These are phyloP conservation scores for Cercospora citrullina DNA, from an alignment of 2,329 filamentous ascomycete species.

Conservation along the genomic window DNA sequence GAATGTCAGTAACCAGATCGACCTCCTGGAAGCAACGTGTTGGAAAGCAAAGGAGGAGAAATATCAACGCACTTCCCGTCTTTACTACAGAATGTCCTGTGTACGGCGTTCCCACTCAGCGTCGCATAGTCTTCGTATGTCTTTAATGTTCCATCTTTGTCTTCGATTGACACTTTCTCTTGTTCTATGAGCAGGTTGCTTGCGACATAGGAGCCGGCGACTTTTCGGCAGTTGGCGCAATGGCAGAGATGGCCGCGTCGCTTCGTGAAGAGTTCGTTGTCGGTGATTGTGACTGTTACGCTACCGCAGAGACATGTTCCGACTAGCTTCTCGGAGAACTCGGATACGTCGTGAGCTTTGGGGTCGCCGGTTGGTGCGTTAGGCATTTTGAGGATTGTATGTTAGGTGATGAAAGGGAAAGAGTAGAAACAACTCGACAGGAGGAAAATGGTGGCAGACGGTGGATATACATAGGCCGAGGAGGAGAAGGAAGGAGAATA, in stretches of 20 bases:
- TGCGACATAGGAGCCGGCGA: slow-evolving; percentile 47
- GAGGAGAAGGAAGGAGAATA: slow-evolving; percentile 3
- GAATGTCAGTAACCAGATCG: slow-evolving; percentile 4
- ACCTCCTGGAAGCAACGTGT: not conserved
- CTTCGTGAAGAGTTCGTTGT: slow-evolving; percentile 49
- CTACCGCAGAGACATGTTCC: slow-evolving; percentile 51
- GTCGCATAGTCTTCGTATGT: slow-evolving; percentile 49
- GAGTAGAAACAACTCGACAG: not conserved
- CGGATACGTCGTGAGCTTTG: slow-evolving; percentile 39
- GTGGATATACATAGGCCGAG: not conserved
- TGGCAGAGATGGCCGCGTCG: slow-evolving; percentile 52
- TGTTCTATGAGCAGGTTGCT: slow-evolving; percentile 46
- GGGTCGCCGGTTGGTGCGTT: slow-evolving; percentile 42
- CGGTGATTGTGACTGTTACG: slow-evolving; percentile 52
- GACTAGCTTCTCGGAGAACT: slow-evolving; percentile 40
- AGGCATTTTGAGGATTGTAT: slow-evolving; percentile 32
- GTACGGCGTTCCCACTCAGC: slow-evolving; percentile 49
- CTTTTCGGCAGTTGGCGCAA: slow-evolving; percentile 55
- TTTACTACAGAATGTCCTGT: slow-evolving; percentile 48
- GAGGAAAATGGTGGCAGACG: not conserved
- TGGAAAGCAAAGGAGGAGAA: not conserved
- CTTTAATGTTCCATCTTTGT: slow-evolving; percentile 49
- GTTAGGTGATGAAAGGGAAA: not conserved
- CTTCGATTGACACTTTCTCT: slow-evolving; percentile 49
- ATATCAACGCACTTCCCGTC: slow-evolving; percentile 47